Percentiles rank a stretch among this genome's conserved stretches.
phyloP scores from a whole-genome alignment of 2,329 filamentous ascomycete species.

The Penicillium palitans region DNA sequence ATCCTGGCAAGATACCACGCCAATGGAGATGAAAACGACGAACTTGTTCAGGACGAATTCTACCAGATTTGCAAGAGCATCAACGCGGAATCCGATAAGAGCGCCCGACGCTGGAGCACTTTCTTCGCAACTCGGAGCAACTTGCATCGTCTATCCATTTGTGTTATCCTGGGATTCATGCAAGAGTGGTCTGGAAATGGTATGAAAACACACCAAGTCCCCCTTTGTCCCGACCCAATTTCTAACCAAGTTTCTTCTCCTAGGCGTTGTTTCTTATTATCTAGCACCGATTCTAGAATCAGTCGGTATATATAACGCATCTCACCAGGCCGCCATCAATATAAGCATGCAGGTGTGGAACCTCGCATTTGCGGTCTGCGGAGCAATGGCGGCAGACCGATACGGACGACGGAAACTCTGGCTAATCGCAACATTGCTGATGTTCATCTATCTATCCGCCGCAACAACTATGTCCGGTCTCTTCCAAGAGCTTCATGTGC shows the following conservation, averaged over 20 bases:
- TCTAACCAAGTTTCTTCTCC: neutral
- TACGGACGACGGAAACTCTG: constrained; percentile 18
- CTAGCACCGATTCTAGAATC: constrained; percentile 19
- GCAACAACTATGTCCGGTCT: constrained; percentile 20
- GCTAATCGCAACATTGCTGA: constrained; percentile 16
- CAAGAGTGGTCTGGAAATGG: constrained; percentile 19
- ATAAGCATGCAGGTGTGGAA: constrained; percentile 19
- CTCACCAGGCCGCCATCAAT: constrained; percentile 17
- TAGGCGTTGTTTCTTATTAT: constrained; percentile 28
- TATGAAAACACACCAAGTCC: neutral
- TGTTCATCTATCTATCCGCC: constrained; percentile 20
- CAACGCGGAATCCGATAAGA: constrained; percentile 16
- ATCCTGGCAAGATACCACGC: constrained; percentile 62
- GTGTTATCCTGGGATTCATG: constrained; percentile 26
- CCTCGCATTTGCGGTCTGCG: constrained; percentile 5
- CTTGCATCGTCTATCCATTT: constrained; percentile 24
- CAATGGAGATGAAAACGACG: constrained; percentile 42
- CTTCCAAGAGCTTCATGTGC: constrained; percentile 18
- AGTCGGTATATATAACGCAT: constrained; percentile 21
- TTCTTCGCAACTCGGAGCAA: constrained; percentile 21
- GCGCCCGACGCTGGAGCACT: constrained; percentile 19
- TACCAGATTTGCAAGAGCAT: constrained; percentile 28
- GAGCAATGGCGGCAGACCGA: constrained; percentile 10
- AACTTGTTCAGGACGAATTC: constrained; percentile 26
- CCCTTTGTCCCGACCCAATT: neutral